Conservation (phyloP, 371 early-diverging fungal genomes). For the Gilbertella persicaria region DNA sequence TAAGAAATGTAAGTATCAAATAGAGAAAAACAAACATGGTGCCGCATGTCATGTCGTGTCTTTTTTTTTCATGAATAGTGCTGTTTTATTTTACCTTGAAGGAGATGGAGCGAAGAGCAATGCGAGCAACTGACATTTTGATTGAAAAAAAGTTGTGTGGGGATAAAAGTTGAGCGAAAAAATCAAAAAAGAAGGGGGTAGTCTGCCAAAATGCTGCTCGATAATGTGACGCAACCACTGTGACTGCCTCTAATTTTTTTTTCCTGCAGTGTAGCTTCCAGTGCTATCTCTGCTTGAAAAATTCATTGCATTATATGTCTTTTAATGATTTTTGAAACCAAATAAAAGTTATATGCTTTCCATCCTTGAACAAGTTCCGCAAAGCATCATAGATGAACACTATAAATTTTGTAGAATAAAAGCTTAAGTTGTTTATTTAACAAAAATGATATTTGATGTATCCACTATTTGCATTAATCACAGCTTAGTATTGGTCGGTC, state of each 20-base stretch:
- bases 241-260: neutral
- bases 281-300: too few species aligned
- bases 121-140: constrained; percentile 49
- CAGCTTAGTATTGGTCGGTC: too few species aligned
- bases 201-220: neutral
- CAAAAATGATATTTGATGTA: too few species aligned
- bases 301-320: too few species aligned
- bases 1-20: constrained; percentile 16
- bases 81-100: constrained; percentile 49
- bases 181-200: neutral
- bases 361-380: too few species aligned
- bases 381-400: too few species aligned
- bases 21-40: neutral
- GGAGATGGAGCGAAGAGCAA: constrained; percentile 47
- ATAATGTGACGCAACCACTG: neutral
- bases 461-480: too few species aligned
- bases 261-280: too few species aligned
- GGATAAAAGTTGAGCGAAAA: neutral
- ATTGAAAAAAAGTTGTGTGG: neutral
- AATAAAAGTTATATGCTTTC: too few species aligned
- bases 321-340: too few species aligned
- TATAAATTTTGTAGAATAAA: too few species aligned
- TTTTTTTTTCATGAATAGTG: constrained; percentile 1
- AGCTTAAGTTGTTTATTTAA: too few species aligned
- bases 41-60: neutral